Evolutionary conservation across 192 early-diverging fungal genomes (phyloP).

Genomic region (Obelidium mucronatum): DNA sequence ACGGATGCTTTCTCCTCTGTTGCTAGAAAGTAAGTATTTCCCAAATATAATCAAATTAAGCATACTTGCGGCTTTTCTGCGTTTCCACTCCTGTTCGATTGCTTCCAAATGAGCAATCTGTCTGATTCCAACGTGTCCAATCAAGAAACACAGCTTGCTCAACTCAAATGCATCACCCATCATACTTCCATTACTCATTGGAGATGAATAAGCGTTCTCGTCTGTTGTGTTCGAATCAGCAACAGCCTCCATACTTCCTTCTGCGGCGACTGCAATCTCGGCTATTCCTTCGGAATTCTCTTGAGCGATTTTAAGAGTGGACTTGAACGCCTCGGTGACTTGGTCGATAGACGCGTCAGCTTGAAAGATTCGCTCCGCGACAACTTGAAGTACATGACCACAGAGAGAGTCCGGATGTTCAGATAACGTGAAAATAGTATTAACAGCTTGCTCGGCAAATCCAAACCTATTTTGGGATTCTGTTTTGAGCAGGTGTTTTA

Average conservation of each 20-base stretch:
- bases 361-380: constrained; percentile 71
- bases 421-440: constrained; percentile 87
- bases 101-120: constrained; percentile 95
- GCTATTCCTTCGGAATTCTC: constrained; percentile 14
- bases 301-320: constrained; percentile 28
- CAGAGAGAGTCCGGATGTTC: constrained; percentile 91
- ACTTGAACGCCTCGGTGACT: constrained; percentile 23
- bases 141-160: constrained; percentile 86
- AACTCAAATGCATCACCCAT: constrained; percentile 73
- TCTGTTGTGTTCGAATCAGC: constrained; percentile 26
- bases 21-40: not conserved
- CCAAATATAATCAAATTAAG: not conserved
- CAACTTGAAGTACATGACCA: constrained; percentile 75
- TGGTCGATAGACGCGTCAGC: constrained; percentile 33
- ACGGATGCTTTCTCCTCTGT: not conserved
- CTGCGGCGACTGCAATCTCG: constrained; percentile 7
- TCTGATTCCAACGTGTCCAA: constrained; percentile 96
- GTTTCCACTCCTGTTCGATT: constrained; percentile 93
- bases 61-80: constrained; percentile 64
- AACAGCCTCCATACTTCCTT: not conserved
- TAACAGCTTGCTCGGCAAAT: constrained; percentile 92
- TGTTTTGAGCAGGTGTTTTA: constrained; percentile 29
- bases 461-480: constrained; percentile 77
- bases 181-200: not conserved
- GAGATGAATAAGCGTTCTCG: too few relatives aligned